A percentile compares a stretch with the other conserved stretches of the same genome.
Evolutionary conservation across 2,329 filamentous ascomycete species (phyloP).

Genomic region (Xylariaceae sp.): DNA sequence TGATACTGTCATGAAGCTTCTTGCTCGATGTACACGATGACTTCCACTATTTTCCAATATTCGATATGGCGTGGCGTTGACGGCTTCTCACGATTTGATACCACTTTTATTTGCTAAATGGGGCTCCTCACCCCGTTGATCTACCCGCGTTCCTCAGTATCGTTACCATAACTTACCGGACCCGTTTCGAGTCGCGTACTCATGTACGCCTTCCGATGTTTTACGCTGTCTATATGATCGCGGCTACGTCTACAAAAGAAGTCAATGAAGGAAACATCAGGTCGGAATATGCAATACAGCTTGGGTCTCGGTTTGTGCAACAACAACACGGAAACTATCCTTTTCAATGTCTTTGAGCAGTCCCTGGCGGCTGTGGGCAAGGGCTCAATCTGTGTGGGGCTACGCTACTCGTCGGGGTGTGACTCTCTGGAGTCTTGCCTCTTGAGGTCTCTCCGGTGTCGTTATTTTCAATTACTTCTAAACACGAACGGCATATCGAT

Average conservation of each 20-base stretch:
- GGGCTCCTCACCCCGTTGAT: slow-evolving; percentile 11
- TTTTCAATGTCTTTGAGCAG: background rate
- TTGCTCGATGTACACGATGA: slow-evolving; percentile 15
- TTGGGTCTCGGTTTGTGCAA: background rate
- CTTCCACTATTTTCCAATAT: slow-evolving; percentile 25
- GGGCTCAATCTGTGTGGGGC: background rate
- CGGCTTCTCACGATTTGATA: slow-evolving; percentile 34
- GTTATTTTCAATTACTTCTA: background rate
- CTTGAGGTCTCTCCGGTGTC: background rate
- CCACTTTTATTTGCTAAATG: slow-evolving; percentile 33
- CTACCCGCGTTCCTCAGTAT: slow-evolving; percentile 12
- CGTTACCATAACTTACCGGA: slow-evolving; percentile 7
- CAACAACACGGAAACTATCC: background rate
- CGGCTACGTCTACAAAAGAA: background rate
- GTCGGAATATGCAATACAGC: background rate
- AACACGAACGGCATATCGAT: background rate
- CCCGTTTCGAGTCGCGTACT: background rate
- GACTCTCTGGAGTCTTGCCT: too few species aligned
- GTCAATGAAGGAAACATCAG: background rate
- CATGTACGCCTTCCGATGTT: background rate
- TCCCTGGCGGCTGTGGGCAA: background rate
- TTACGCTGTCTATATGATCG: background rate
- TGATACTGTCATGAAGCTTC: slow-evolving; percentile 10
- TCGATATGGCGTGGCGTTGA: slow-evolving; percentile 31
- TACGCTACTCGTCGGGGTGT: background rate